Conservation (phyloP, 495 filamentous ascomycete species). For the Penicillium diatomitis region DNA sequence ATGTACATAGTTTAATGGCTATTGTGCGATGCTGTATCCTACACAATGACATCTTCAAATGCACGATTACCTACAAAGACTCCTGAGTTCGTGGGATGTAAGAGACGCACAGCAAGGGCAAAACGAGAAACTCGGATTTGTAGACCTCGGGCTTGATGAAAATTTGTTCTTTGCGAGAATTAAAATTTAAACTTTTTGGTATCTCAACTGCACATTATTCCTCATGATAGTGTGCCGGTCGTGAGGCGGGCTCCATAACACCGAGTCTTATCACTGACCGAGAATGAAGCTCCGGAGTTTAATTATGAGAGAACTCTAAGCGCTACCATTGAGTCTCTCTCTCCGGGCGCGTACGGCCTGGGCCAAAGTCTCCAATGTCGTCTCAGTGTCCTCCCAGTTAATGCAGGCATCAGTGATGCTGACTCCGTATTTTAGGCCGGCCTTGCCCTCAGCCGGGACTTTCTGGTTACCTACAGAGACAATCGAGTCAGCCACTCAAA, state of each 20-base stretch:
- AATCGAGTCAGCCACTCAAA: background rate
- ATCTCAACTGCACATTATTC: background rate
- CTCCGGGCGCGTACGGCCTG: conserved; percentile 58
- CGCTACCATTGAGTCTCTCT: conserved; percentile 21
- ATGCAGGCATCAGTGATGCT: conserved; percentile 99
- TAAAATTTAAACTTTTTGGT: conserved; percentile 9
- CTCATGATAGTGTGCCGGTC: too few species aligned
- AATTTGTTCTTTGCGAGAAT: too few species aligned
- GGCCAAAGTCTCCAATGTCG: conserved; percentile 68
- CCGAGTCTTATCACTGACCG: background rate
- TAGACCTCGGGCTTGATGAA: too few species aligned
- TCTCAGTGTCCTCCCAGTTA: conserved; percentile 85
- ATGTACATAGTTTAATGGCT: too few species aligned
- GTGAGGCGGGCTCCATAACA: too few species aligned
- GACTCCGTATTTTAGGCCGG: conserved; percentile 85
- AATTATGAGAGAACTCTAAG: conserved; percentile 3
- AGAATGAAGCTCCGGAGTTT: conserved; percentile 3
- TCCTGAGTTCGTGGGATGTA: too few species aligned
- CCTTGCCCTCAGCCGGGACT: conserved; percentile 80
- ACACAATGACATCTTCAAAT: too few species aligned
- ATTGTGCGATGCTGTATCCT: too few species aligned
- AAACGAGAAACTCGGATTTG: too few species aligned
- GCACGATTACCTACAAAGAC: too few species aligned
- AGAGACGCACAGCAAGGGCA: too few species aligned
- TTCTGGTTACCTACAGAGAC: conserved; percentile 68